Conservation (phyloP, 2,329 filamentous ascomycete genomes). For the Simplicillium sp. region DNA sequence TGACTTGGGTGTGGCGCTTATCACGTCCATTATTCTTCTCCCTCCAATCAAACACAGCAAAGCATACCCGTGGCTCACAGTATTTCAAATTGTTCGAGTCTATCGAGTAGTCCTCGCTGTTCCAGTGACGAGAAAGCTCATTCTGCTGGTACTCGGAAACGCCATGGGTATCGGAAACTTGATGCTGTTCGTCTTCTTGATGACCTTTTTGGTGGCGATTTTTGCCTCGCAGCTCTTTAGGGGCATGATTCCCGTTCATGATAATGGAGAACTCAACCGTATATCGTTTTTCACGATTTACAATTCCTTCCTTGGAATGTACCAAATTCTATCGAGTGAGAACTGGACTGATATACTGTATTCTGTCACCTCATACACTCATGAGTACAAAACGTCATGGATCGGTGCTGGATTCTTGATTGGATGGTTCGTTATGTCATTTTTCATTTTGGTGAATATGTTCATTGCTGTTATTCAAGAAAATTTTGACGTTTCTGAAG, state of each 20-base stretch:
- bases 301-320: conserved; percentile 96
- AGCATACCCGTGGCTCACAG: conserved; percentile 77
- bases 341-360: conserved; percentile 91
- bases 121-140: conserved; percentile 76
- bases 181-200: conserved; percentile 91
- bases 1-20: conserved; percentile 69
- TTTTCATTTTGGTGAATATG: conserved; percentile 97
- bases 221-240: conserved; percentile 90
- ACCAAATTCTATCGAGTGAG: conserved; percentile 90
- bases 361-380: conserved; percentile 62
- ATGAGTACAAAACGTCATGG: conserved; percentile 66
- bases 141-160: conserved; percentile 82
- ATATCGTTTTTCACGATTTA: conserved; percentile 85
- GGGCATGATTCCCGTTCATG: conserved; percentile 67
- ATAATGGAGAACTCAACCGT: conserved; percentile 49
- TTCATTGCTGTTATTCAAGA: conserved; percentile 99
- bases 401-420: conserved; percentile 86
- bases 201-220: conserved; percentile 88
- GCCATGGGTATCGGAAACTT: conserved; percentile 86
- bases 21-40: conserved; percentile 77
- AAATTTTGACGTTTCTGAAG: conserved; percentile 97
- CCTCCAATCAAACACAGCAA: conserved; percentile 67
- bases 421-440: conserved; percentile 90
- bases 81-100: conserved; percentile 86
- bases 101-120: conserved; percentile 90